Evolutionary conservation across 2,329 filamentous ascomycete species (phyloP), one percentile per base, ranked within the genome.

Genomic region (Hypoxylon sp.): DNA sequence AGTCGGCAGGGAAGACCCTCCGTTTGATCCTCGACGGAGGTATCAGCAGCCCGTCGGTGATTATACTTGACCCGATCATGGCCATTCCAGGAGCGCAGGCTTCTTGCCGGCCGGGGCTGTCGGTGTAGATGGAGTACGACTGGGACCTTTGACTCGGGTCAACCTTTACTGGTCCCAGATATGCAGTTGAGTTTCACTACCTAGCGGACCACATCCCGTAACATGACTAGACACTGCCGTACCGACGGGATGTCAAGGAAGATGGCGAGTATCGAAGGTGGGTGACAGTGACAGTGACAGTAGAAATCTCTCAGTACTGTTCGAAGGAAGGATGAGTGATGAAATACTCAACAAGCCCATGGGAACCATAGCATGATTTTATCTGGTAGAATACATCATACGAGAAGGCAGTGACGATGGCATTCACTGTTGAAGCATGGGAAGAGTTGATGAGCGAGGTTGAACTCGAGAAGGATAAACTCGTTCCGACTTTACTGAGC

Each of bases 1-100:
- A 85, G 72, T 88, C 81, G 1, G 79, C 72, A 15, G 81, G 75
- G 67, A 88, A 89, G 55, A 73, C 55, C 49, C 76, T 74, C 60
- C 71, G 67, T 57, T 78, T 78, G 37, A 71, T 41, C 51, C 58
- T 68, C 10, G 53, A 40, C 18, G 58, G 49, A 43, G 52, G 29
- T 11, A 48, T 52, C 15, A 55, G 46, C 1, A 48, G 42, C 23
- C 56, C 55, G 42, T 58, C 55, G 26, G 52, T 35, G 10, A 58
- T 42, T 27, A 55, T 35, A 48, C 42, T 55, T 48, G 66, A 66
- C 51, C 56, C 60, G 27, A 58, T 58, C 54, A 43, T 60, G 45
- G 59, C 61, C 69, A 71, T 71, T 26, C 53, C 48, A 55, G 50
- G 37, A 48, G 47, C 18, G 24, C 23, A 20, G 27, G 29, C 23